Conservation (phyloP, 257 asterid species). For the Ehretia macrophylla region DNA sequence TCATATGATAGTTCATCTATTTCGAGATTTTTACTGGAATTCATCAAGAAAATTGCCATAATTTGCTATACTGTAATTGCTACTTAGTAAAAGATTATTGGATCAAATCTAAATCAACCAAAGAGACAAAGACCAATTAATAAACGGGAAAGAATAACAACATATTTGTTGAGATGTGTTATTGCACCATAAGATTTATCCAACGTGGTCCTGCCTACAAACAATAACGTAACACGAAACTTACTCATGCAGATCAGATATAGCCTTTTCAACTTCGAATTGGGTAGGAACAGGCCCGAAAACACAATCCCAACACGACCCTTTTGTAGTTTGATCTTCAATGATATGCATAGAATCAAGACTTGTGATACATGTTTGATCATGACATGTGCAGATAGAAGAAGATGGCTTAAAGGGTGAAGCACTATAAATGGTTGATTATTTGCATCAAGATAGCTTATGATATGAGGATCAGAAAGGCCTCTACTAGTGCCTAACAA, state of each 20-base stretch:
- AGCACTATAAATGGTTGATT: constrained; percentile 8
- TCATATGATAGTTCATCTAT: no score
- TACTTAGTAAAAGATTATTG: no score
- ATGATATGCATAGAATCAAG: neutral
- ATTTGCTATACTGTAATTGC: no score
- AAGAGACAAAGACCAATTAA: no score
- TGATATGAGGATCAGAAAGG: constrained; percentile 3
- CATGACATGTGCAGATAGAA: constrained; percentile 1
- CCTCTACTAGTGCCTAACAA: neutral
- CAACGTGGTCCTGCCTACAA: no score
- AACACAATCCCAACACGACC: constrained; percentile 2
- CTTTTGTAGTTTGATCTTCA: neutral
- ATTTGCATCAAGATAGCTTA: constrained; percentile 10
- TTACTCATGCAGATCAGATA: constrained; percentile 51
- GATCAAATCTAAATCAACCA: no score
- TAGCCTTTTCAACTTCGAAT: constrained; percentile 51
- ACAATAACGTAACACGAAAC: neutral
- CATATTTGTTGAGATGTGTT: no score
- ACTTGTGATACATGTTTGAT: neutral
- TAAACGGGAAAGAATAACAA: no score
- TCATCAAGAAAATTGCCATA: no score
- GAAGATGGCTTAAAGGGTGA: constrained; percentile 15
- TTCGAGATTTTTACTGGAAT: no score
- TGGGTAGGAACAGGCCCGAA: constrained; percentile 55
- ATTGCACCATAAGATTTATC: no score